Evolutionary conservation across 768 basidiomycete species (phyloP).

Genomic region (Lentinula sp.): DNA sequence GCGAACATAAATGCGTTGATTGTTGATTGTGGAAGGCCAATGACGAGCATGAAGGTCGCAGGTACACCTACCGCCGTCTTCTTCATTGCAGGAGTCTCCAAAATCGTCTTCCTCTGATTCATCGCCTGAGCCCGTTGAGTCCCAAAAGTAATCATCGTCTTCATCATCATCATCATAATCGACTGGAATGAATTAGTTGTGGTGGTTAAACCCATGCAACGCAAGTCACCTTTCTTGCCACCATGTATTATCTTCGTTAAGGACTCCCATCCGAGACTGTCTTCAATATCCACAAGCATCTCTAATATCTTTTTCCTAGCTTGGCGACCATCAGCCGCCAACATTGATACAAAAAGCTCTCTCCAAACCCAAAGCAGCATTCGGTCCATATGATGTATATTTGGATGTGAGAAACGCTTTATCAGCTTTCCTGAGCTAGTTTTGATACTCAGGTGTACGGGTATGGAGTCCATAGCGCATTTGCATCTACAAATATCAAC

Average conservation of each 20-base stretch:
- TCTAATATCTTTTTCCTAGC: constrained; percentile 31
- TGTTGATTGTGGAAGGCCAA: constrained; percentile 25
- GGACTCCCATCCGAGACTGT: constrained; percentile 40
- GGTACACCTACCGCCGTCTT: constrained; percentile 11
- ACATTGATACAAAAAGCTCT: constrained; percentile 56
- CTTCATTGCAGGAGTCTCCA: constrained; percentile 7
- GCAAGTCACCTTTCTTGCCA: constrained; percentile 35
- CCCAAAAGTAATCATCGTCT: background rate
- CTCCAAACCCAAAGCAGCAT: constrained; percentile 62
- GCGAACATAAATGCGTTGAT: constrained; percentile 32
- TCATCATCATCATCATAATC: background rate
- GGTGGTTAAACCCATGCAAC: background rate
- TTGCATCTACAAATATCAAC: constrained; percentile 30
- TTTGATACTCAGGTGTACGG: constrained; percentile 30
- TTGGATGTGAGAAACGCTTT: constrained; percentile 33
- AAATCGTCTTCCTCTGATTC: background rate
- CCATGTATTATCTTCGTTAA: constrained; percentile 50
- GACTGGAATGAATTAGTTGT: background rate
- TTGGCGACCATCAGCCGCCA: constrained; percentile 28
- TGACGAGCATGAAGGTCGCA: constrained; percentile 27
- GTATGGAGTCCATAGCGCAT: constrained; percentile 31
- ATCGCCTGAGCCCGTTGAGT: background rate
- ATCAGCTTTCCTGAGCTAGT: constrained; percentile 27
- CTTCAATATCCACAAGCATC: constrained; percentile 58
- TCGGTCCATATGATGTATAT: constrained; percentile 30